phyloP scores from a whole-genome alignment of 768 basidiomycete species.

The Naematelia encephala region DNA sequence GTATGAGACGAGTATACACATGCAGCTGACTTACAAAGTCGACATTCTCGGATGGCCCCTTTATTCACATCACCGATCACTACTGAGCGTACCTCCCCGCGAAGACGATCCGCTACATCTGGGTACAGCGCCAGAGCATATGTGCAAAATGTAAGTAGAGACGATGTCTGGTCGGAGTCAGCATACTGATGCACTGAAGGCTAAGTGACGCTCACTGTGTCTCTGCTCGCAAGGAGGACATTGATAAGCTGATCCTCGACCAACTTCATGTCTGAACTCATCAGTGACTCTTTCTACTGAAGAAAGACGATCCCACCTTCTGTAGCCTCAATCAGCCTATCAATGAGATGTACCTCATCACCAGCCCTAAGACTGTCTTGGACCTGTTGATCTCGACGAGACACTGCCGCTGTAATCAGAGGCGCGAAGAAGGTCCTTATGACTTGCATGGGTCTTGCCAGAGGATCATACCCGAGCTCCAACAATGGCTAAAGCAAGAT shows the following conservation, averaged over 20 bases:
- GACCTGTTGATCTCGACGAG: neutral
- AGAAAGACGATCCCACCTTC: constrained; percentile 24
- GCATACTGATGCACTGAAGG: neutral
- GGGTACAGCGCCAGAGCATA: constrained; percentile 70
- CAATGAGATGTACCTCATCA: constrained; percentile 31
- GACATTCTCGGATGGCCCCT: constrained; percentile 56
- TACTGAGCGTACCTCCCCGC: constrained; percentile 57
- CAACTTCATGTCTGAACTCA: constrained; percentile 58
- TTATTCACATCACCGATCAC: constrained; percentile 56
- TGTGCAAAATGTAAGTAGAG: constrained; percentile 64
- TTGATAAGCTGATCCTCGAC: constrained; percentile 76
- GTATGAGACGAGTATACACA: neutral
- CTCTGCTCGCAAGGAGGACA: constrained; percentile 71
- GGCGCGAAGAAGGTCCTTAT: constrained; percentile 37
- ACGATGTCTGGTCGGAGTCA: constrained; percentile 58
- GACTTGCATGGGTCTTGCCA: constrained; percentile 32
- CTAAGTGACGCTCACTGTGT: constrained; percentile 59
- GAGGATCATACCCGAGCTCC: constrained; percentile 31
- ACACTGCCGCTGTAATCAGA: constrained; percentile 14
- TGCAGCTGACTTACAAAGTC: neutral
- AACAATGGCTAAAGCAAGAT: constrained; percentile 31
- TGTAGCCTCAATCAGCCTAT: constrained; percentile 36
- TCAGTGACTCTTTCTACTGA: neutral
- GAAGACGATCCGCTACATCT: constrained; percentile 57
- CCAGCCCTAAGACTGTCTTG: neutral